Base-by-base conservation (phyloP, 164 flowering plant species). In the Echeveria elegans region DNA sequence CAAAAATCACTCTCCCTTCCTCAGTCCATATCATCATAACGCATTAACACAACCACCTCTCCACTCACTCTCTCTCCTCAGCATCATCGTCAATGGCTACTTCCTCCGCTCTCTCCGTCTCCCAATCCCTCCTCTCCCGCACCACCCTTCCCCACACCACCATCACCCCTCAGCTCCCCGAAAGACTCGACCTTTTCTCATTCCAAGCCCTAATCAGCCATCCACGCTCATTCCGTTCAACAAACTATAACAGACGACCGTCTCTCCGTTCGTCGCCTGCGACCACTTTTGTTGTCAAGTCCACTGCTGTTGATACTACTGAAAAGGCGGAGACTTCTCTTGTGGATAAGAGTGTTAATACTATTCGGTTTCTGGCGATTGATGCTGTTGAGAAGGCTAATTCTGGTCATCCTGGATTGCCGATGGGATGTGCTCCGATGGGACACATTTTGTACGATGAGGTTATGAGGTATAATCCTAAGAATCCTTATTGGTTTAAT, bases 301-400 rank as follows among this genome's bases (percentile, higher is more conserved):
- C 91, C 2, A 77, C 92, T 5, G 85, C 86, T 0, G 86, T 82
- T 0, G 93, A 89, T 80, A 83, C 89, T 6, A 38, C 81, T 15
- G 85, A 77, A 45, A 77, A 76, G 73, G 66, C 86, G 2, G 88
- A 82, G 7, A 73, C 79, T 0, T 21, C 83, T 2, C 69, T 94
- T 65, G 82, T 94, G 4, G 95, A 89, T 67, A 85, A 89, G 63
- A 88, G 95, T 32, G 69, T 94, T 36, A 94, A 94, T 72, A 83
- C 97, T 28, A 91, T 90, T 68, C 69, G 98, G 41, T 90, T 48
- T 48, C 53, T 34, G 37, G 7, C 7, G 37, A 34, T 34, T 34
- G 37, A 34, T 34, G 3, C 37, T 34, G 37, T 34, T 34, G 5
- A 34, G 37, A 34, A 34, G 3, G 37, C 37, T 7, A 34, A 34